Evolutionary conservation across 805 yeast genomes (phyloP), one percentile per base, ranked within the genome.

Genomic region (Phaffomyces antillensis): DNA sequence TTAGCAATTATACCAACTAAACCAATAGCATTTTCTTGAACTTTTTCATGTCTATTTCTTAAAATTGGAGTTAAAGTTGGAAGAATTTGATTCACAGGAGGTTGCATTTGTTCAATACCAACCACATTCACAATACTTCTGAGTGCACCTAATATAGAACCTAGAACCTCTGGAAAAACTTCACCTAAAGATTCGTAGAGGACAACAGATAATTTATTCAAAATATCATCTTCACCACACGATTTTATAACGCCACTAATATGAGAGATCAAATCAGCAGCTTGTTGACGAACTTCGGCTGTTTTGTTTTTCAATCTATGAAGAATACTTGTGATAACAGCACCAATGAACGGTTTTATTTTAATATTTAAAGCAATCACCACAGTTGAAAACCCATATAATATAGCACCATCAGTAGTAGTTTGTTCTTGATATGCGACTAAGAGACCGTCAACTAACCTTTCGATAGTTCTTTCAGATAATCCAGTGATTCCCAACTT

Each of bases 171-270:
- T 0, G 99, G 99, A 52, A 81, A 88, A 7, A 84, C 91, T 59
- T 93, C 99, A 17, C 99, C 99, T 10, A 93, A 70, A 13, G 93
- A 84, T 61, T 93, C 99, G 61, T 84, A 88, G 31, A 93, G 67
- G 15, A 90, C 81, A 20, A 85, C 74, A 6, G 89, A 81, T 43
- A 91, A 66, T 54, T 84, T 84, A 45, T 73, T 72, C 49, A 91
- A 59, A 43, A 86, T 64, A 12, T 73, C 80, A 32, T 73, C 75
- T 55, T 86, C 84, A 9, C 72, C 76, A 59, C 96, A 85, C 12
- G 67, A 59, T 52, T 76, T 76, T 39, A 91, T 70, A 2, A 78
- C 82, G 0, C 84, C 81, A 0, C 90, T 83, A 20, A 88, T 65
- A 20, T 75, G 69, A 1, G 81, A 66, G 23, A 90, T 75, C 43